Base-by-base conservation (phyloP, 306 rosid species). In the barrel medic (Medicago truncatula) region DNA sequence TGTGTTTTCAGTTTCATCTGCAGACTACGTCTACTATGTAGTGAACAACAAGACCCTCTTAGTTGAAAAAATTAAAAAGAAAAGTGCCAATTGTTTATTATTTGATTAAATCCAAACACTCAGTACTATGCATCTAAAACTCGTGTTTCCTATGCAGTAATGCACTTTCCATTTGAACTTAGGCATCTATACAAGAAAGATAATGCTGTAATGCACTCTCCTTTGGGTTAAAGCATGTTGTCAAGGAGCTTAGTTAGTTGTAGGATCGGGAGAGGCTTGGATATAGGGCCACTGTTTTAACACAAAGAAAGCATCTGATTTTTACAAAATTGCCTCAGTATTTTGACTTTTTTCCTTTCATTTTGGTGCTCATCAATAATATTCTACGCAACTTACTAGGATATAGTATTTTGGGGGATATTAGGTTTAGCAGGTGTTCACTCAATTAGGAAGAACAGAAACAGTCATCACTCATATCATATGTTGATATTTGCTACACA, bases 1-100 rank as follows among this genome's bases (percentile, higher is more conserved):
- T 28, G 4, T 56, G 53, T 72, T 64, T 79, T 18, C 67, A 17
- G 67, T 72, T 21, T 53, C 54, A 64, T 71, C 68, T 64, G 38
- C 64, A 52, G 67, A 79, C 63, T 38, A 20, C 38, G 40, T n/a
- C 57, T 50, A 47, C 53, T 47, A 14, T 47, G 47, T 41, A 41
- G 13, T 47, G 53, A 47, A 13, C 53, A 47, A 12, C 53, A 47
- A 47, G 53, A 47, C 38, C 38, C 38, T 34, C 38, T 34, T 34
- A 34, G 5, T 34, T 34, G 38, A 34, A 34, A 34, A 34, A 34
- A 4, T 4, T 34, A 34, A 34, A 34, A 34, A 34, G 38, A 34
- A 34, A 34, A 46, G 36, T 68, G 34, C 50, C 14, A 41, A 8
- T 54, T 54, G 14, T 39, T 54, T 4, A 34, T 34, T 4, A 38